phyloP scores from a whole-genome alignment of 257 asterid genomes.

The Ehretia macrophylla region DNA sequence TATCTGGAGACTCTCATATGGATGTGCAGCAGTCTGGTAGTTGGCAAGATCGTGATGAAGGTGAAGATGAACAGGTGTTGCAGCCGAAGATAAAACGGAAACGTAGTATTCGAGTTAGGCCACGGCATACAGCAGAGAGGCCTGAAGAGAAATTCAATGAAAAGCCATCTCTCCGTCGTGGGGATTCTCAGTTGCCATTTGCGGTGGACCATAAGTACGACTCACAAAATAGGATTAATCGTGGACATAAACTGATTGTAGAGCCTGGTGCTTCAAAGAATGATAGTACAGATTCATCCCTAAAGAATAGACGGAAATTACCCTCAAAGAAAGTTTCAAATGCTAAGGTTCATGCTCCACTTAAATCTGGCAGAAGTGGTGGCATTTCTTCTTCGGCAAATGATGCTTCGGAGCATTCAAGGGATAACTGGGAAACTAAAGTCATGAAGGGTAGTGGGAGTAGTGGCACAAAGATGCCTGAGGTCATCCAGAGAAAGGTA shows the following conservation, averaged over 20 bases:
- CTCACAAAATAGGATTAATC: constrained; percentile 50
- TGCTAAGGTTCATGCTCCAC: constrained; percentile 38
- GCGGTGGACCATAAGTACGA: constrained; percentile 58
- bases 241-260: constrained; percentile 43
- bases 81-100: constrained; percentile 93
- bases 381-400: constrained; percentile 39
- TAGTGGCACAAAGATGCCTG: constrained; percentile 69
- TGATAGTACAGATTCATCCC: constrained; percentile 47
- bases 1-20: constrained; percentile 80
- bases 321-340: constrained; percentile 43
- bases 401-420: constrained; percentile 47
- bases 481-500: constrained; percentile 80
- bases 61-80: constrained; percentile 95
- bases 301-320: constrained; percentile 50
- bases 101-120: constrained; percentile 85
- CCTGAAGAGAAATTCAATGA: constrained; percentile 57
- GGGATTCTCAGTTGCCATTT: constrained; percentile 55
- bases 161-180: constrained; percentile 53
- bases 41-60: constrained; percentile 98
- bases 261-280: constrained; percentile 45
- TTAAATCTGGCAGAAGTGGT: constrained; percentile 52
- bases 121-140: constrained; percentile 61
- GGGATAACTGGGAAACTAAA: constrained; percentile 53
- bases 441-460: constrained; percentile 39
- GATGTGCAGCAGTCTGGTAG: constrained; percentile 97